Percentiles rank a stretch among this genome's conserved stretches.
Evolutionary conservation across 306 rosid genomes (phyloP).

Genomic region (Dalbergia cochinchinensis): DNA sequence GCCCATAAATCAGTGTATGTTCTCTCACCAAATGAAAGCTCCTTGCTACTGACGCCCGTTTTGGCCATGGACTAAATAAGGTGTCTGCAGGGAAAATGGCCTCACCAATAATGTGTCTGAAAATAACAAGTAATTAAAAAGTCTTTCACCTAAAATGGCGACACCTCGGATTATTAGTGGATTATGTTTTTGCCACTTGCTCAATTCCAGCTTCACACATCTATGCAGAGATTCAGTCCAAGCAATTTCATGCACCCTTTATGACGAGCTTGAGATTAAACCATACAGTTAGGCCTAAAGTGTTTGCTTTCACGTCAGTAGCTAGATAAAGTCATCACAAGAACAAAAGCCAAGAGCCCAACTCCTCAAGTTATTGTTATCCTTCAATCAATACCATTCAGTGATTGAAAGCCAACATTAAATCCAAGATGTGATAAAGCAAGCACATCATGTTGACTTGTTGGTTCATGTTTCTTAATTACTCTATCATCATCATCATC

Average conservation of each 20-base stretch:
- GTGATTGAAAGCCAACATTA: background rate
- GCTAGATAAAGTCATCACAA: too few relatives aligned
- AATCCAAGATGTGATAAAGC: too few relatives aligned
- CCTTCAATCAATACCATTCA: background rate
- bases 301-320: too few relatives aligned
- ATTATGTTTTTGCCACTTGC: background rate
- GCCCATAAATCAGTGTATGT: too few relatives aligned
- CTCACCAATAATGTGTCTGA: background rate
- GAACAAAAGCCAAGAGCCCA: background rate
- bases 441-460: too few relatives aligned
- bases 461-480: background rate
- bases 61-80: background rate
- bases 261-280: too few relatives aligned
- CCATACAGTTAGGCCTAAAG: too few relatives aligned
- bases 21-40: background rate
- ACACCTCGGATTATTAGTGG: background rate
- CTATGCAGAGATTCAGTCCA: background rate
- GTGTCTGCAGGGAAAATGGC: background rate
- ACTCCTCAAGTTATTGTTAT: background rate
- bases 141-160: background rate
- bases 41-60: background rate
- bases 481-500: too few relatives aligned
- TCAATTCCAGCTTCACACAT: background rate
- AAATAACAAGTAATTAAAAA: background rate
- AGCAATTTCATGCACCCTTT: background rate